These are phyloP conservation scores for Moricandia moricandioides DNA, from an alignment of 345 rosid species.

Conservation along the genomic window DNA sequence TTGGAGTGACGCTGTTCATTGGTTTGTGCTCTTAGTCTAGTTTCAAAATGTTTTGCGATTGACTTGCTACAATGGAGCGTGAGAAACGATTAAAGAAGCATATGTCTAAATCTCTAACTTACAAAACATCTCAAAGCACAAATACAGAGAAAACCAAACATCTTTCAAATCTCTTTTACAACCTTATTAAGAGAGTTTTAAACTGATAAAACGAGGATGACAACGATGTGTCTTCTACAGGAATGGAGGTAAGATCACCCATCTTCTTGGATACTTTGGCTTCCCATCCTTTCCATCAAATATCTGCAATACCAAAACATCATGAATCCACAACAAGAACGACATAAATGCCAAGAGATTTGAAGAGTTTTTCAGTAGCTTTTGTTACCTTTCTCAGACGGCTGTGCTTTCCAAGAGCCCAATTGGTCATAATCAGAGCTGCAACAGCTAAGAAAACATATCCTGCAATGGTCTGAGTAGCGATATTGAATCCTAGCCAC, in stretches of 20 bases:
- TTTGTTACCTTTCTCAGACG: conserved; percentile 84
- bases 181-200: conserved; percentile 1
- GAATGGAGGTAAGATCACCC: conserved; percentile 94
- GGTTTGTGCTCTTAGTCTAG: neutral
- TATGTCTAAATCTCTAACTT: conserved; percentile 14
- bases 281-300: conserved; percentile 95
- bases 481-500: conserved; percentile 96
- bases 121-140: conserved; percentile 7
- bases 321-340: too few species aligned
- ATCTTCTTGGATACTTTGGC: conserved; percentile 85
- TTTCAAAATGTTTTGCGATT: neutral
- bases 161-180: neutral
- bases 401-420: conserved; percentile 97
- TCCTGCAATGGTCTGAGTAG: conserved; percentile 92
- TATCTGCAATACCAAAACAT: conserved; percentile 47
- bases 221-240: conserved; percentile 52
- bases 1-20: neutral
- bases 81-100: conserved; percentile 12
- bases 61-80: neutral
- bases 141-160: conserved; percentile 14
- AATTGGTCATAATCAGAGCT: conserved; percentile 79
- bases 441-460: conserved; percentile 84
- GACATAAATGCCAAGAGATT: too few species aligned
- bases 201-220: neutral
- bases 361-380: too few species aligned